Conservation (phyloP, 2,329 filamentous ascomycete species). For the Eurotiales sp. region DNA sequence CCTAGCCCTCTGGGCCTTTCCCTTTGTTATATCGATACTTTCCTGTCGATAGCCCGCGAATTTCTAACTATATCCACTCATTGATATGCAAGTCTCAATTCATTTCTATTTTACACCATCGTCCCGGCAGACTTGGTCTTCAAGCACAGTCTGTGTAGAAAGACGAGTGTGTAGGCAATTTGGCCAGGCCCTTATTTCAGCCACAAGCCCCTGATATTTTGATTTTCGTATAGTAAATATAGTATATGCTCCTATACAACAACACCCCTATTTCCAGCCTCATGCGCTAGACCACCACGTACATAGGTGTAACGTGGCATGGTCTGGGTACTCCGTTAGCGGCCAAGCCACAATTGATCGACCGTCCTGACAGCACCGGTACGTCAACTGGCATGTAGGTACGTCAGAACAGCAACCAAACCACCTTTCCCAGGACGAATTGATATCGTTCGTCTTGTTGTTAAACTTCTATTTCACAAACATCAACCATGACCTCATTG, state of each 20-base stretch:
- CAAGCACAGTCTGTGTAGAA: no score
- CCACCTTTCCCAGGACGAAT: no score
- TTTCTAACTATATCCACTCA: slow-evolving; percentile 16
- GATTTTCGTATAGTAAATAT: no score
- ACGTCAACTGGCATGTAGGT: slow-evolving; percentile 7
- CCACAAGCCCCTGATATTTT: slow-evolving; percentile 1
- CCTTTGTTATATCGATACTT: slow-evolving; percentile 14
- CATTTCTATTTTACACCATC: slow-evolving; percentile 18
- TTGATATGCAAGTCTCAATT: slow-evolving; percentile 18
- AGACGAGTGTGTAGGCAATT: no score
- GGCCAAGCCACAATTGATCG: slow-evolving; percentile 12
- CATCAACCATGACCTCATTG: no score
- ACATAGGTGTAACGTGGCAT: no score
- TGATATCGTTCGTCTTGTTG: no score
- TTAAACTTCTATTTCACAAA: no score
- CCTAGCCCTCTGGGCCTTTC: not conserved
- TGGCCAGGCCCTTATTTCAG: not conserved
- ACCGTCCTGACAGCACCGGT: not conserved
- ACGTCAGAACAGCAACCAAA: not conserved
- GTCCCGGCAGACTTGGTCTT: no score
- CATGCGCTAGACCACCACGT: no score
- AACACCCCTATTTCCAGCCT: no score
- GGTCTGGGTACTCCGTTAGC: slow-evolving; percentile 4
- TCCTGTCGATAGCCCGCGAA: slow-evolving; percentile 12
- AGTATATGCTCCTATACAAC: no score